A percentile compares a stretch with the other conserved stretches of the same genome.
Conservation (phyloP, 441 rosid species). For the Arabidopsis hybrid region DNA sequence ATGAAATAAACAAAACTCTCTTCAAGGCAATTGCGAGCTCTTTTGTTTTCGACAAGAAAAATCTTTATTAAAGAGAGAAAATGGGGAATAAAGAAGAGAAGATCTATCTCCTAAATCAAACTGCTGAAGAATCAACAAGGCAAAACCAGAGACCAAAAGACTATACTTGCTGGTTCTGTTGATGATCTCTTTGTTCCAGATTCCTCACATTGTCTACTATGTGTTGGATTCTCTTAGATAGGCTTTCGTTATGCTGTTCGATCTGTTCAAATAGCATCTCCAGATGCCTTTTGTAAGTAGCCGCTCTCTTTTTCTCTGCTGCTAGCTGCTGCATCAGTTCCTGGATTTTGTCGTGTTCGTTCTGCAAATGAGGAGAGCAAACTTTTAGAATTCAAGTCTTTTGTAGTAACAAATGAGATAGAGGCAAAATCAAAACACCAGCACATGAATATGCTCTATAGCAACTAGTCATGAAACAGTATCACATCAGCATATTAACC, state of each 20-base stretch:
- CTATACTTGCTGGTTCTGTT: constrained; percentile 58
- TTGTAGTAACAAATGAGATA: constrained; percentile 1
- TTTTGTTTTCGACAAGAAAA: constrained; percentile 22
- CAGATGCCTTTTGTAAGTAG: constrained; percentile 87
- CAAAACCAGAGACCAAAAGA: constrained; percentile 33
- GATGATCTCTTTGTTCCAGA: constrained; percentile 68
- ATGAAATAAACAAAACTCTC: constrained; percentile 20
- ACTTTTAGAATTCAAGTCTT: neutral
- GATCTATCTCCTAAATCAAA: constrained; percentile 42
- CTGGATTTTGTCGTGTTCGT: constrained; percentile 86
- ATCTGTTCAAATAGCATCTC: constrained; percentile 90
- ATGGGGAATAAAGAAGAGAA: constrained; percentile 14
- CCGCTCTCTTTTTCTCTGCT: constrained; percentile 85
- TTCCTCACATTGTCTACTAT: constrained; percentile 78
- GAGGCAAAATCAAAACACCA: constrained; percentile 24
- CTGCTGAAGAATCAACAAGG: constrained; percentile 24
- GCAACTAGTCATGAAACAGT: constrained; percentile 12
- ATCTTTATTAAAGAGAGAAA: constrained; percentile 18
- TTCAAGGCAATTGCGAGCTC: constrained; percentile 28
- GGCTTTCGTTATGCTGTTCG: constrained; percentile 80
- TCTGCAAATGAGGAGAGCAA: constrained; percentile 52
- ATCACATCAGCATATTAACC: neutral
- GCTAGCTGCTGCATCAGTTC: constrained; percentile 93
- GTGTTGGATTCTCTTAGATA: constrained; percentile 84
- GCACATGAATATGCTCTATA: constrained; percentile 11